phyloP scores from a whole-genome alignment of 2,329 filamentous ascomycete genomes.

The Colletotrichum echinochloae region DNA sequence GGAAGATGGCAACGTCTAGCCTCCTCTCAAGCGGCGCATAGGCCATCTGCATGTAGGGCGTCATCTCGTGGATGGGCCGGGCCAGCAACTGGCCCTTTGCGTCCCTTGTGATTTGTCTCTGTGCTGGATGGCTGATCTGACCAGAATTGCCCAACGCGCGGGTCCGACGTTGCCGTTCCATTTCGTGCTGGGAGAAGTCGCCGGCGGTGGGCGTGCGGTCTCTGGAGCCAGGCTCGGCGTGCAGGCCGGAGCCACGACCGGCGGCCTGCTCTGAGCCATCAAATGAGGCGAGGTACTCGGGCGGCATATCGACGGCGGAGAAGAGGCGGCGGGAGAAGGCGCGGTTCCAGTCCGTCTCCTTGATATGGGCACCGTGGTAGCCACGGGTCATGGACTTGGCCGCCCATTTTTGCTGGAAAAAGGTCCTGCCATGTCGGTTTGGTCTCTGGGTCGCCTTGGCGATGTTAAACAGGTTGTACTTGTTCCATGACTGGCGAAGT shows the following conservation, averaged over 20 bases:
- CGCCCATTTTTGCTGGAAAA: constrained; percentile 98
- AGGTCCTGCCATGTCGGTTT: constrained; percentile 67
- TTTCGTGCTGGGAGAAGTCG: constrained; percentile 43
- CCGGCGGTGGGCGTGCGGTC: constrained; percentile 42
- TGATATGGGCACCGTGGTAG: constrained; percentile 96
- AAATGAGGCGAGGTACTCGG: constrained; percentile 79
- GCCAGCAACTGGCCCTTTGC: constrained; percentile 44
- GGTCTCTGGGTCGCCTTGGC: constrained; percentile 62
- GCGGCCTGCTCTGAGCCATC: constrained; percentile 88
- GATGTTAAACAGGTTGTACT: constrained; percentile 96
- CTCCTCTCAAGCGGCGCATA: constrained; percentile 92
- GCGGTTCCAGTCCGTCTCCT: constrained; percentile 92
- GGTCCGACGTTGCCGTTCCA: background rate
- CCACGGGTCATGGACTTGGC: constrained; percentile 86
- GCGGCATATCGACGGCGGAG: constrained; percentile 87
- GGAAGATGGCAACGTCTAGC: constrained; percentile 93
- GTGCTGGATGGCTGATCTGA: background rate
- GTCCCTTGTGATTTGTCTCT: background rate
- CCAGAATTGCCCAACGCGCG: background rate
- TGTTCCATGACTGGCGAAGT: constrained; percentile 96
- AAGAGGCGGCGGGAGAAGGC: constrained; percentile 88
- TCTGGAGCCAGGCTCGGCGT: constrained; percentile 45
- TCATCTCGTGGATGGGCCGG: constrained; percentile 60
- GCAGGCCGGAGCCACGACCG: constrained; percentile 82
- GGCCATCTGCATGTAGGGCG: constrained; percentile 96